A percentile compares a stretch with the other conserved stretches of the same genome.
phyloP scores from a whole-genome alignment of 2,329 filamentous ascomycete species.

The Mariannaea elegans region DNA sequence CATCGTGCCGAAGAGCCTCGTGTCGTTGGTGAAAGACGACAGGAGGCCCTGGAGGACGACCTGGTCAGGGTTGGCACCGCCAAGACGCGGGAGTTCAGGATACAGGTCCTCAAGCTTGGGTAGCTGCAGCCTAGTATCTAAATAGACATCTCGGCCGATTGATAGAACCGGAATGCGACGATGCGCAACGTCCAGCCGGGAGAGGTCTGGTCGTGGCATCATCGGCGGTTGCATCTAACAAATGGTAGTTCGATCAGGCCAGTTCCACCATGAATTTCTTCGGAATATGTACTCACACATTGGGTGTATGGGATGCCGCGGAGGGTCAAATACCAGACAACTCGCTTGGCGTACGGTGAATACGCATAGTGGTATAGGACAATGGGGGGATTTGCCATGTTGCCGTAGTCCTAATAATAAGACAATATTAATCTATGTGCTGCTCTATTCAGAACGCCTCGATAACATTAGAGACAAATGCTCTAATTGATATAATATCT shows the following conservation, averaged over 20 bases:
- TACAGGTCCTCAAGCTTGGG: slow-evolving; percentile 68
- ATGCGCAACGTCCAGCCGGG: slow-evolving; percentile 69
- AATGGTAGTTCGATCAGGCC: neutral
- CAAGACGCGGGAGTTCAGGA: slow-evolving; percentile 52
- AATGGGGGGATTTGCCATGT: slow-evolving; percentile 46
- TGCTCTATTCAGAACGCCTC: neutral
- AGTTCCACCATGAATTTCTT: neutral
- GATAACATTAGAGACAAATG: neutral
- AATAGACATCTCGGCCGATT: slow-evolving; percentile 73
- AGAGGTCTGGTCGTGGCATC: slow-evolving; percentile 72
- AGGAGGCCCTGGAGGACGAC: slow-evolving; percentile 63
- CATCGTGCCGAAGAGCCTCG: slow-evolving; percentile 63
- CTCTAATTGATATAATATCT: neutral
- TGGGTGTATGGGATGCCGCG: slow-evolving; percentile 71
- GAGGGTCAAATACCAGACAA: slow-evolving; percentile 74
- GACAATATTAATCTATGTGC: neutral
- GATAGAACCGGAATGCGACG: slow-evolving; percentile 74
- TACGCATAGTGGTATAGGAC: slow-evolving; percentile 72
- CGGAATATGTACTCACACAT: slow-evolving; percentile 62
- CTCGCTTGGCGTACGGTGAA: slow-evolving; percentile 70
- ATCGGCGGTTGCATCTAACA: slow-evolving; percentile 69
- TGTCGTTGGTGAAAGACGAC: slow-evolving; percentile 64
- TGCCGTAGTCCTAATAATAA: neutral
- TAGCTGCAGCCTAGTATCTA: slow-evolving; percentile 75
- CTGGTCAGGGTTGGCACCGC: slow-evolving; percentile 49